Base-by-base conservation (phyloP, 306 rosid genomes). In the Dicorynia guianensis region DNA sequence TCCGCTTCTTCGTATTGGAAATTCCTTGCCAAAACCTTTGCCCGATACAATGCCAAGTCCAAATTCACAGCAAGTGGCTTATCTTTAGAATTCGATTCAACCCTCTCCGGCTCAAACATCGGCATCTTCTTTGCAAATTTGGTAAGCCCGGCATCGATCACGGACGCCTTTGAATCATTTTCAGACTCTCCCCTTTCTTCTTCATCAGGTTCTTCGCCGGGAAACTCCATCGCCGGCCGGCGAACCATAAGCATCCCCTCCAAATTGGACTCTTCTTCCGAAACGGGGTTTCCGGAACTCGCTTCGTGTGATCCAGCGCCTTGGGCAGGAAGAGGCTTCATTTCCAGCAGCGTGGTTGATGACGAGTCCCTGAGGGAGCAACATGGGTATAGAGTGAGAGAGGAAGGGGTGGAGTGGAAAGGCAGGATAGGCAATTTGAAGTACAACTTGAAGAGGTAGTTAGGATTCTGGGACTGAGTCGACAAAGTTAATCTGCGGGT, bases 11-110 rank as follows among this genome's bases (percentile, higher is more conserved):
- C 80, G 42, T 72, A 94, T 17, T 57, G 85, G 42, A 64, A 85
- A 6, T 53, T 87, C 76, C 96, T 86, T 3, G 83, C 67, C 61
- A 95, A 69, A 67, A 90, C 84, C 84, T 89, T 95, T 2, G 96
- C 96, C 57, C 71, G 85, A 36, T 92, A 95, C 58, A 95, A 74
- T 5, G 96, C 87, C 87, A 95, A 85, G 78, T 90, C 98, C 96
- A 95, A 77, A 81, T 95, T 95, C 85, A 95, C 91, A 14, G 53
- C 39, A 30, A 95, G 88, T 8, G 82, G 91, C 84, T 66, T 90
- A 88, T 80, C 92, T 73, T 74, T 68, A 6, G 87, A 58, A 0
- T 82, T 85, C 30, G 75, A 78, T 20, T 63, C 87, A 3, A 83
- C 70, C 67, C 90, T 72, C 78, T 64, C 83, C 11, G 98, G 98